A percentile compares a stretch with the other conserved stretches of the same genome.
phyloP scores from a whole-genome alignment of 306 rosid genomes.

The Rosa persica region DNA sequence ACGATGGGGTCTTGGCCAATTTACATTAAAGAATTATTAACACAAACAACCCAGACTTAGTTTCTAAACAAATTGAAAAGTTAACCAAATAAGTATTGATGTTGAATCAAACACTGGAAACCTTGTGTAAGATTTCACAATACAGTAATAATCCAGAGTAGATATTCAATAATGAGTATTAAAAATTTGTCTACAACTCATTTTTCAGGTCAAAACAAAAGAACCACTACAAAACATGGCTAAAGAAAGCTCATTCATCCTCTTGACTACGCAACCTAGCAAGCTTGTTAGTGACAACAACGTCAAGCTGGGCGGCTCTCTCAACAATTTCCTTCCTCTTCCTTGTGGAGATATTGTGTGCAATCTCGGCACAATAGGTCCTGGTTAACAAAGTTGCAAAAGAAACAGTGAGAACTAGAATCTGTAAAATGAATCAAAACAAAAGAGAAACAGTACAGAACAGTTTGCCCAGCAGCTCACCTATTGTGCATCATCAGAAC shows the following conservation, averaged over 20 bases:
- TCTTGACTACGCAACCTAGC: constrained; percentile 90
- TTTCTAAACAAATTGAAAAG: no score
- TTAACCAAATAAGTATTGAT: no score
- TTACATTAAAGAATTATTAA: no score
- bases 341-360: constrained; percentile 71
- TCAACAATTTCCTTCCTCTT: constrained; percentile 82
- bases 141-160: not conserved
- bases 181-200: not conserved
- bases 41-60: no score
- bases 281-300: constrained; percentile 82
- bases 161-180: not conserved
- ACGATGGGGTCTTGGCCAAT: no score
- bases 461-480: constrained; percentile 18
- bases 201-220: not conserved
- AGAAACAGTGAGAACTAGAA: not conserved
- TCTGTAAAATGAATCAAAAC: not conserved
- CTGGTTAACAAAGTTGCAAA: constrained; percentile 25
- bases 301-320: constrained; percentile 86
- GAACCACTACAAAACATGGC: not conserved
- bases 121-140: not conserved
- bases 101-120: no score
- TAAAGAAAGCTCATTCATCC: constrained; percentile 56
- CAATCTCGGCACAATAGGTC: constrained; percentile 87
- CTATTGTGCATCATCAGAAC: constrained; percentile 78
- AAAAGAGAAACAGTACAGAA: not conserved